phyloP scores from a whole-genome alignment of 495 filamentous ascomycete genomes.

The Hamigera avellanea region DNA sequence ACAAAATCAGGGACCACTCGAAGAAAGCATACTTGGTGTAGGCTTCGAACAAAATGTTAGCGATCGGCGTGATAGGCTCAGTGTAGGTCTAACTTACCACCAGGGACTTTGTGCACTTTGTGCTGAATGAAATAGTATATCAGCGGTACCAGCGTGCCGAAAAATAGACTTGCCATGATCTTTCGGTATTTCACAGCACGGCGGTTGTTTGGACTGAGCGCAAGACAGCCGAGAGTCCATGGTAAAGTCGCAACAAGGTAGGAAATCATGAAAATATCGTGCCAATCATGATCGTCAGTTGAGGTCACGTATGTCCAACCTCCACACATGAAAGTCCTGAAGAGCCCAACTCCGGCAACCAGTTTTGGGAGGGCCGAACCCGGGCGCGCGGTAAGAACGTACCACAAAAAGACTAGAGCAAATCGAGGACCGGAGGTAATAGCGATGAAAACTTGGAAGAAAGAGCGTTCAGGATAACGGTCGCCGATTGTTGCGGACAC shows the following conservation, averaged over 20 bases:
- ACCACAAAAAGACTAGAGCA: constrained; percentile 84
- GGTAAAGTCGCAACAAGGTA: constrained; percentile 91
- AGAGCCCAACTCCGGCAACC: constrained; percentile 66
- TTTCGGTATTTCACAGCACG: constrained; percentile 83
- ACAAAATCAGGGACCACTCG: constrained; percentile 90
- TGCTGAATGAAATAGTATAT: constrained; percentile 98
- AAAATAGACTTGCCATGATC: constrained; percentile 73
- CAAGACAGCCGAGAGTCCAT: constrained; percentile 88
- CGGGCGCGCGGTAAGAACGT: constrained; percentile 69
- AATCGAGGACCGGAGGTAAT: constrained; percentile 93
- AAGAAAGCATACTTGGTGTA: constrained; percentile 99
- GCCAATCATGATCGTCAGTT: constrained; percentile 96
- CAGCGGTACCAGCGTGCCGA: constrained; percentile 79
- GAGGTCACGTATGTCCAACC: constrained; percentile 99
- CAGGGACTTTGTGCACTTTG: constrained; percentile 88
- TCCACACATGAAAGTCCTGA: constrained; percentile 87
- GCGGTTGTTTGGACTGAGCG: constrained; percentile 76
- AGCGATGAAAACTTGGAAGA: constrained; percentile 95
- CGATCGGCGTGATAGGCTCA: constrained; percentile 3
- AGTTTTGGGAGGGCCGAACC: constrained; percentile 69
- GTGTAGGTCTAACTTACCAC: constrained; percentile 56
- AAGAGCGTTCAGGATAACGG: constrained; percentile 89
- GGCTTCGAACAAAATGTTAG: constrained; percentile 37
- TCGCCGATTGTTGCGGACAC: constrained; percentile 99
- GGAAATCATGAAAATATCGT: constrained; percentile 99